These are phyloP conservation scores for Pyrrhoderma lamaoense DNA, from an alignment of 1,284 basidiomycete species.

Conservation along the genomic window DNA sequence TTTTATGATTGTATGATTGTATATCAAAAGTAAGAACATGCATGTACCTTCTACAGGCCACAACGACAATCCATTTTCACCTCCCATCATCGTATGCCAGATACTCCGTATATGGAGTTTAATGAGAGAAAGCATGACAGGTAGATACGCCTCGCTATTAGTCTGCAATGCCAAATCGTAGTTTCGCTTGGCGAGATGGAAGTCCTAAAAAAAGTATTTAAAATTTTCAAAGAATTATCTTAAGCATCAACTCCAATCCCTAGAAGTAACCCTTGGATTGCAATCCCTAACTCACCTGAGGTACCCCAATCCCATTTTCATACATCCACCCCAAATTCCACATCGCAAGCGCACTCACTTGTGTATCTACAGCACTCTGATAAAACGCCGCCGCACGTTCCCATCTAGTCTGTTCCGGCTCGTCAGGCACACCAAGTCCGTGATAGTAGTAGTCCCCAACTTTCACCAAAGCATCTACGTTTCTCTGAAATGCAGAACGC, in stretches of 20 bases:
- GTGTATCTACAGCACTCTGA: conserved; percentile 87
- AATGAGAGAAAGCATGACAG: conserved; percentile 74
- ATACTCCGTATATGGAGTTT: conserved; percentile 82
- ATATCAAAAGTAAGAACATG: no score
- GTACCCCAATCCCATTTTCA: conserved; percentile 90
- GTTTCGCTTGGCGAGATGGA: conserved; percentile 93
- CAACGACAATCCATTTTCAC: conserved; percentile 55
- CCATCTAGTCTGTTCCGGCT: conserved; percentile 52
- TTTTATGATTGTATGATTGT: no score
- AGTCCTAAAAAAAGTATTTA: conserved; percentile 54
- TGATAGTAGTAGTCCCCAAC: conserved; percentile 95
- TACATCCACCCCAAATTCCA: conserved; percentile 99
- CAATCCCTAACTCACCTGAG: conserved; percentile 50
- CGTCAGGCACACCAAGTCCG: conserved; percentile 67
- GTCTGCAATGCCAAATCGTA: conserved; percentile 88
- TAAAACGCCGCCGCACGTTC: conserved; percentile 93
- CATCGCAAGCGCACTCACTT: conserved; percentile 88
- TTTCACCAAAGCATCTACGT: conserved; percentile 94
- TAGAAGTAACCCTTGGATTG: no score
- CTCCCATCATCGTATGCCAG: conserved; percentile 73
- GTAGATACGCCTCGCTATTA: conserved; percentile 84
- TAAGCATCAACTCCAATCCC: no score
- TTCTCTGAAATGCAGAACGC: conserved; percentile 87
- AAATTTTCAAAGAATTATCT: no score
- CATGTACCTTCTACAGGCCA: conserved; percentile 45